Evolutionary conservation across 1,284 basidiomycete species (phyloP), one percentile per base, ranked within the genome.

Genomic region (Fistulinella cinereoalba): DNA sequence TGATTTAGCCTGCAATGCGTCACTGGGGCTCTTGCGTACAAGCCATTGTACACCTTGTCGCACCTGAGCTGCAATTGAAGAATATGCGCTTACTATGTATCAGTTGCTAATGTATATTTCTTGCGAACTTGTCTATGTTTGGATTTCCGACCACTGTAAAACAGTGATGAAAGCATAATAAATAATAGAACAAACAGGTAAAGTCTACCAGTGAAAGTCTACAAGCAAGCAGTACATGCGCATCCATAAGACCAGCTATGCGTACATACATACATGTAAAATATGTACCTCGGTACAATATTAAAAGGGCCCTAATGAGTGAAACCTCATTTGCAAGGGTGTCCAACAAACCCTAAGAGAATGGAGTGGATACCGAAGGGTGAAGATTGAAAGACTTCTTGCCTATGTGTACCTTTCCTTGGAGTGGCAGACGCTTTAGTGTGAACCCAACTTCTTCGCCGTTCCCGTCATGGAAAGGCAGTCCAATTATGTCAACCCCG

Each of bases 361-460:
- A 19, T 5, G 37, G 37, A 27, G 38, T 41, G n/a, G 22, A 27
- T 7, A 1, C 25, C 19, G 22, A 7, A 21, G 32, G n/a, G 27
- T 4, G 15, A 21, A 19, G 11, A 18, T 57, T 41, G 53, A 13
- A 58, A n/a, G 32, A n/a, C 57, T 75, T 80, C 76, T 81, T 85
- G 46, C 83, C 80, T 13, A 89, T 71, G 37, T 70, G 71, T 5
- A 89, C 80, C 46, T 69, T 78, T 4, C 87, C 86, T 41, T 72
- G 71, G 54, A 89, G 81, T 12, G 87, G 86, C 6, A 89, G 62
- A 0, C 77, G 82, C 5, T 64, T 69, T 36, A 89, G 65, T 54
- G 80, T 74, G 61, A 89, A 75, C 54, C 77, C 78, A 15, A 70
- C 65, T 0, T 59, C 57, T 18, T 67, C 56, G 18, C 66, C 69